Base-by-base conservation (phyloP, 2,329 filamentous ascomycete genomes). In the Clarireedia monteithiana region DNA sequence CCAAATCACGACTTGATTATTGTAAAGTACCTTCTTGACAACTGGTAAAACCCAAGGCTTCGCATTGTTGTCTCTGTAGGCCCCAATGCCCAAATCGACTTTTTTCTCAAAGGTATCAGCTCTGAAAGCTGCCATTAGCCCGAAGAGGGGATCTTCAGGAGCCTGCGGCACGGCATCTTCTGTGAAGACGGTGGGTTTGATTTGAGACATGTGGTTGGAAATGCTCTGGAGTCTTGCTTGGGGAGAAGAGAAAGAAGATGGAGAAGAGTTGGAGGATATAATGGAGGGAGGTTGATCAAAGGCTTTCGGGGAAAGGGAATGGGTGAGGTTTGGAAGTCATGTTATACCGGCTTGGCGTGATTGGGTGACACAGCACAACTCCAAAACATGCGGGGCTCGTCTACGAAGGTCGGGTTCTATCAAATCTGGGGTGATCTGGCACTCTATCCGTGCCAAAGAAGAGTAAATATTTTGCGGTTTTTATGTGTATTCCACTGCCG, bases 31-130 rank as follows among this genome's bases (percentile, higher is more conserved):
- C 88, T 95, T 95, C 76, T 90, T 95, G 60, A 97, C 92, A 2
- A 97, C 92, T 20, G 94, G 92, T 61, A 99, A 75, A 60, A 99
- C 85, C 94, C 94, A 99, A 3, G 94, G 94, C 77, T 97, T 97
- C 59, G 91, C 92, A 70, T 91, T 87, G 75, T 97, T 80, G 69
- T 96, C 94, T 70, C 94, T 82, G 75, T 99, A 99, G 58, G 94
- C 94, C 65, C 94, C 94, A 75, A 97, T 84, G 57, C 83, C 83
- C 73, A 99, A 75, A 74, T 99, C 94, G 63, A 99, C 88, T 77
- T 99, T 99, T 73, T 89, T 83, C 57, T 79, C 73, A 71, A 77
- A 79, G 59, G 81, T 75, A 69, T 99, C 94, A 60, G 87, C 88
- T 68, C 84, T 84, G 78, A 86, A 99, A 59, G 89, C 91, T 61